Evolutionary conservation across 2,329 filamentous ascomycete species (phyloP).

Genomic region (Stachybotrys chartarum): DNA sequence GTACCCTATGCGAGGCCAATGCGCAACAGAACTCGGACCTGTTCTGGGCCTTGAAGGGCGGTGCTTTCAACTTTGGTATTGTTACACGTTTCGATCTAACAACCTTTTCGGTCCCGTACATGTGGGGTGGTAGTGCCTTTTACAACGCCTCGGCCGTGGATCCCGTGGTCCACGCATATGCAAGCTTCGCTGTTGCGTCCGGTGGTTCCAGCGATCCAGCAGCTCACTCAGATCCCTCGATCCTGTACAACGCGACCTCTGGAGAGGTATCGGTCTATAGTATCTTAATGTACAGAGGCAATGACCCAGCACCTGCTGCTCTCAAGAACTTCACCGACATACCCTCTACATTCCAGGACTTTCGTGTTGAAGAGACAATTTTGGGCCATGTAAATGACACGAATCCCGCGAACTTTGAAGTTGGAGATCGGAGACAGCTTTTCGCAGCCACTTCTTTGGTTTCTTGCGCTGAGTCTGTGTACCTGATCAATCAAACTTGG

Average conservation of each 20-base stretch:
- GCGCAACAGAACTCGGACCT: slow-evolving; percentile 23
- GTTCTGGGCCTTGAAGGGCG: slow-evolving; percentile 27
- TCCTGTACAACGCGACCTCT: background rate
- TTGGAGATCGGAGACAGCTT: too few relatives aligned
- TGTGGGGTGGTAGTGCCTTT: background rate
- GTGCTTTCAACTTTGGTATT: slow-evolving; percentile 26
- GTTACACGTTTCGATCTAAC: slow-evolving; percentile 23
- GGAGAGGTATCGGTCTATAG: background rate
- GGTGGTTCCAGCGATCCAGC: background rate
- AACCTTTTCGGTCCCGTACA: slow-evolving; percentile 8
- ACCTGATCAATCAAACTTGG: background rate
- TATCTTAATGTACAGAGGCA: background rate
- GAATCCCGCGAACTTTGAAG: too few relatives aligned
- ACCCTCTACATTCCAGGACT: background rate
- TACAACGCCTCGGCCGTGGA: background rate
- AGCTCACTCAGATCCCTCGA: background rate
- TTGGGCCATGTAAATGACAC: too few relatives aligned
- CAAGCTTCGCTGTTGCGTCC: background rate
- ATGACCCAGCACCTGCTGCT: background rate
- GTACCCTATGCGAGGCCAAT: slow-evolving; percentile 30
- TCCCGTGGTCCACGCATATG: background rate
- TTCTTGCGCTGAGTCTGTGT: too few relatives aligned
- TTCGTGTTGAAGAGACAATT: background rate
- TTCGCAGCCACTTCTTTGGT: too few relatives aligned
- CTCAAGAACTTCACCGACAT: background rate